phyloP scores from a whole-genome alignment of 768 basidiomycete genomes.

The Kwoniella pini region DNA sequence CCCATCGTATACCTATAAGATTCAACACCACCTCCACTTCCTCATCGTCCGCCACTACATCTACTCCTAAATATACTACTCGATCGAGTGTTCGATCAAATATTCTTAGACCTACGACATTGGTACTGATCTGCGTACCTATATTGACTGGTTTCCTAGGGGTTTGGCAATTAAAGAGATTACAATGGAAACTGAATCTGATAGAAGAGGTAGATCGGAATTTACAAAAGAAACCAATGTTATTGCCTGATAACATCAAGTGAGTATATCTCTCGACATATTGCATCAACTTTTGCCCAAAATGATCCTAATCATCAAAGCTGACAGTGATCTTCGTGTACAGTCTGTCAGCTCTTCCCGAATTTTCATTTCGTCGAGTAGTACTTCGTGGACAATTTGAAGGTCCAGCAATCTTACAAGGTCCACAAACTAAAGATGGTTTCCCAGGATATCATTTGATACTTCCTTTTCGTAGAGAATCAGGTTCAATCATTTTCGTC shows the following conservation, averaged over 20 bases:
- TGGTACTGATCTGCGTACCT: conserved; percentile 77
- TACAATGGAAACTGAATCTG: conserved; percentile 90
- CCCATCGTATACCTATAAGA: background rate
- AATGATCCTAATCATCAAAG: background rate
- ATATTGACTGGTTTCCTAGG: conserved; percentile 87
- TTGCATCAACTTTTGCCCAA: too few species aligned
- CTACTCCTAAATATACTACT: conserved; percentile 3
- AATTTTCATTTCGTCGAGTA: conserved; percentile 87
- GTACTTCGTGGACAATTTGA: conserved; percentile 75
- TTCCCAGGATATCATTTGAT: conserved; percentile 82
- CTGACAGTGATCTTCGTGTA: background rate
- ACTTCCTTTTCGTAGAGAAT: conserved; percentile 72
- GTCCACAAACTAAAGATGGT: conserved; percentile 87
- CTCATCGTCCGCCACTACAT: background rate
- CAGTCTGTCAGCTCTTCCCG: conserved; percentile 74
- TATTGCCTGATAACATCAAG: conserved; percentile 84
- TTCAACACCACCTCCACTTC: background rate
- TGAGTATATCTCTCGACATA: conserved; percentile 56
- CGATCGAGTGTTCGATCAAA: conserved; percentile 9
- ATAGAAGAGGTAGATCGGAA: conserved; percentile 94
- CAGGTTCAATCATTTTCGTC: conserved; percentile 82
- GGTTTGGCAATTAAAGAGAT: conserved; percentile 87
- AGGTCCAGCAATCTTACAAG: conserved; percentile 74
- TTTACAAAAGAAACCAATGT: conserved; percentile 72
- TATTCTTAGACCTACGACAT: conserved; percentile 42